Percentiles rank a stretch among this genome's conserved stretches.
These are phyloP conservation scores for Leersia perrieri DNA, from an alignment of 176 grass and related monocot species.

Conservation along the genomic window DNA sequence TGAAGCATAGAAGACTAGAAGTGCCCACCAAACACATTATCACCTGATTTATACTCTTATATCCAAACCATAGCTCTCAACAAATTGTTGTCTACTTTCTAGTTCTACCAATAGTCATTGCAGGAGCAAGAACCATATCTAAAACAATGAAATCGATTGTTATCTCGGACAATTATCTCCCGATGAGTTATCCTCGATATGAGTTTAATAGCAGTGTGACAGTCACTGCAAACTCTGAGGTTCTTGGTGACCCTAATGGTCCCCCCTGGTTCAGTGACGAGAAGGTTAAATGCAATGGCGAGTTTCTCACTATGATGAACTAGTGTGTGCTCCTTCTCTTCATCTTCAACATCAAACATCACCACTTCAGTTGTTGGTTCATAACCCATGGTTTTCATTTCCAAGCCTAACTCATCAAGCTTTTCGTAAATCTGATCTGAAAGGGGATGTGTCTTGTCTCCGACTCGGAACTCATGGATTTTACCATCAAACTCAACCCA, in stretches of 20 bases:
- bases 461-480: slow-evolving; percentile 56
- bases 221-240: slow-evolving; percentile 58
- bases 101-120: slow-evolving; percentile 61
- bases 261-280: slow-evolving; percentile 35
- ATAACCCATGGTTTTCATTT: slow-evolving; percentile 60
- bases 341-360: slow-evolving; percentile 68
- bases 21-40: too few species aligned
- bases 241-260: slow-evolving; percentile 67
- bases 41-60: too few species aligned
- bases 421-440: slow-evolving; percentile 47
- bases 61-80: too few species aligned
- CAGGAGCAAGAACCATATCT: slow-evolving; percentile 67
- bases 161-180: slow-evolving; percentile 61
- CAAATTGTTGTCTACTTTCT: background rate
- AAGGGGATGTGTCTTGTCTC: slow-evolving; percentile 56
- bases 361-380: slow-evolving; percentile 62
- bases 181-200: slow-evolving; percentile 48
- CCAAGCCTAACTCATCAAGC: slow-evolving; percentile 51
- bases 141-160: slow-evolving; percentile 67
- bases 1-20: too few species aligned
- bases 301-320: slow-evolving; percentile 70
- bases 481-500: slow-evolving; percentile 62
- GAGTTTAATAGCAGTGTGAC: slow-evolving; percentile 58
- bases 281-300: slow-evolving; percentile 59
- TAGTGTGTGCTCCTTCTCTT: slow-evolving; percentile 62